Base-by-base conservation (phyloP, 148 eudicot genomes). In the Suaeda aralocaspica region DNA sequence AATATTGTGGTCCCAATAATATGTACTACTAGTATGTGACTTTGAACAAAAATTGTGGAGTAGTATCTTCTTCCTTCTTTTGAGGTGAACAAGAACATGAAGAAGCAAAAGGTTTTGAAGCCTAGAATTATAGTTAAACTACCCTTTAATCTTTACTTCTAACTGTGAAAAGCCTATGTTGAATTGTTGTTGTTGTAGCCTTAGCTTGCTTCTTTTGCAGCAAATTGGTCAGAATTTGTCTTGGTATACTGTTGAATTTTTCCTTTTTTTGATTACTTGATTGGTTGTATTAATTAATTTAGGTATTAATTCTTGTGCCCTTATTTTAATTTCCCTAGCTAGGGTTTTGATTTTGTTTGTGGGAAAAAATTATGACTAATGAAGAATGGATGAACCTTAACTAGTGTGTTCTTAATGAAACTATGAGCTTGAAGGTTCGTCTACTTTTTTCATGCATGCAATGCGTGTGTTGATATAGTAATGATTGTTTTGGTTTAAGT, bases 81-180 rank as follows among this genome's bases (percentile, higher is more conserved):
- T 71, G 48, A 77, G 79, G 79, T 71, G 67, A 71, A 71, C 29
- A 71, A 50, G 39, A 59, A 69, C 31, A 36, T 71, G 67, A 71
- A 71, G 21, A 71, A 50, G 39, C 65, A 69, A 46, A 36, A 64
- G 65, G 59, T 64, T n/a, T 76, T 76, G 63, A 46, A 69, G 61
- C 80, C 80, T 77, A 71, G 80, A 65, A 66, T 77, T 77, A 62
- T 77, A 75, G 75, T 71, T 65, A 25, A 53, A 67, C n/a, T n/a
- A n/a, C n/a, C n/a, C n/a, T n/a, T n/a, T n/a, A n/a, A n/a, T n/a
- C n/a, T n/a, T n/a, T n/a, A n/a, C n/a, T n/a, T n/a, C 58, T 3
- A 26, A 56, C 53, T 56, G 70, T 66, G 58, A 56, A 76, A 77
- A 77, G 80, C 67, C 72, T 77, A 77, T 60, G 0, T 49, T 13